Percentiles rank a stretch among this genome's conserved stretches.
These are phyloP conservation scores for Setaria italica DNA, from an alignment of 202 grass and related monocot species.

Conservation along the genomic window DNA sequence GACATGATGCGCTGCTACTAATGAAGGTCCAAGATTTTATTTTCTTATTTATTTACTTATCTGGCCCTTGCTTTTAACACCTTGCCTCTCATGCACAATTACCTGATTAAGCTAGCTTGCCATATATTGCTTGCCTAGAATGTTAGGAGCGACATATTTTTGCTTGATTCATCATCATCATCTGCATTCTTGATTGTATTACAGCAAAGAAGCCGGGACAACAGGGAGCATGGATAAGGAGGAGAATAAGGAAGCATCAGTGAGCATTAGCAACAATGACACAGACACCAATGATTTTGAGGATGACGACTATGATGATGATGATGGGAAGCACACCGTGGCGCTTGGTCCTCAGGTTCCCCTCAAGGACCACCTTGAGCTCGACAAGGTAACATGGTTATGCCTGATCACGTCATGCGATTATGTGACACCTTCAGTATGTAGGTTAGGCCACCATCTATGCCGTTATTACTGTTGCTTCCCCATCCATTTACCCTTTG, in stretches of 20 bases:
- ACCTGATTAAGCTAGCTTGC: neutral
- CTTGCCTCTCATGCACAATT: neutral
- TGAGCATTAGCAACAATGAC: conserved; percentile 26
- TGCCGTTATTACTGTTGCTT: neutral
- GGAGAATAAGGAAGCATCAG: conserved; percentile 35
- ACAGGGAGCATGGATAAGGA: conserved; percentile 29
- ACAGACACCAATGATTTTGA: conserved; percentile 22
- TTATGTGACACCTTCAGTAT: neutral
- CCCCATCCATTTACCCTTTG: neutral
- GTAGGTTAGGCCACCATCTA: neutral
- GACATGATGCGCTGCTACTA: neutral
- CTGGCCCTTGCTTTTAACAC: neutral
- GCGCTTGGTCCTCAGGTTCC: conserved; percentile 66
- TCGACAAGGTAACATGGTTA: conserved; percentile 56
- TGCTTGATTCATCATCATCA: neutral
- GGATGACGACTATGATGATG: conserved; percentile 49
- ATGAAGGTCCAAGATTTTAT: neutral
- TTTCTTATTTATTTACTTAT: conserved; percentile 3
- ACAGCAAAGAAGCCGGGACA: neutral
- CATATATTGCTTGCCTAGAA: conserved; percentile 1
- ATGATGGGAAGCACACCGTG: conserved; percentile 41
- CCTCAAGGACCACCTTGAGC: conserved; percentile 86
- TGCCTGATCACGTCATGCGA: neutral
- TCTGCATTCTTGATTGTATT: conserved; percentile 5
- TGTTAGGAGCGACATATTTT: neutral